Base-by-base conservation (phyloP, 2,329 filamentous ascomycete species). In the Biscogniauxia sp. region DNA sequence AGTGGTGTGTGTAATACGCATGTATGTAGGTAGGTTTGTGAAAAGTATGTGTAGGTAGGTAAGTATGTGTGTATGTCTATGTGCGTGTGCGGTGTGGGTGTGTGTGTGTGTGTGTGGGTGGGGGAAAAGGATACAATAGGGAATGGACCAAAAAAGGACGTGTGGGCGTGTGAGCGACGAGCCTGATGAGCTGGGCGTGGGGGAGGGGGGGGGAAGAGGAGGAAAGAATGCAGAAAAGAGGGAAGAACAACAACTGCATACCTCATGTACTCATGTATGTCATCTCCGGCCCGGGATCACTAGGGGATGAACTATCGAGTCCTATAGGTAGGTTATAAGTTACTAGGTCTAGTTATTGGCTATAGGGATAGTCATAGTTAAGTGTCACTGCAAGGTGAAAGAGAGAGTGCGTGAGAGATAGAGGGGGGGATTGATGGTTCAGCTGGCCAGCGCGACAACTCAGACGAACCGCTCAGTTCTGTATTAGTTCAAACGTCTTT, bases 381-480 rank as follows among this genome's bases (percentile, higher is more conserved):
- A 45, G 37, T 45, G 37, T 45, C 37, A 45, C 37, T 45, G 37
- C 37, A 52, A 52, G 51, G 9, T 9, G 6, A 15, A 52, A 26
- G 20, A 51, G 15, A 9, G 17, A 56, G 19, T 20, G 25, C 52
- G n/a, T 52, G 51, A 52, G 58, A 52, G 20, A 58, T 20, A 55
- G 49, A 51, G 6, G 55, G 53, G 25, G 20, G 53, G 28, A 45
- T 13, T 45, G 28, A 32, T 32, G 28, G 37, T 45, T 45, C 37
- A 45, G 37, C 37, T 45, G 37, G 37, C 37, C 37, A 26, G 51
- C 54, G 32, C 15, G 20, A 51, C 37, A 45, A 45, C 37, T 45
- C 37, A 45, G 37, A 45, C 37, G 17, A 45, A 45, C 37, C 37
- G 17, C 37, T n/a, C 17, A 45, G 37, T 45, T 41, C n/a, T n/a